Conservation (phyloP, 805 yeast genomes). For the Ogataea methylovora region DNA sequence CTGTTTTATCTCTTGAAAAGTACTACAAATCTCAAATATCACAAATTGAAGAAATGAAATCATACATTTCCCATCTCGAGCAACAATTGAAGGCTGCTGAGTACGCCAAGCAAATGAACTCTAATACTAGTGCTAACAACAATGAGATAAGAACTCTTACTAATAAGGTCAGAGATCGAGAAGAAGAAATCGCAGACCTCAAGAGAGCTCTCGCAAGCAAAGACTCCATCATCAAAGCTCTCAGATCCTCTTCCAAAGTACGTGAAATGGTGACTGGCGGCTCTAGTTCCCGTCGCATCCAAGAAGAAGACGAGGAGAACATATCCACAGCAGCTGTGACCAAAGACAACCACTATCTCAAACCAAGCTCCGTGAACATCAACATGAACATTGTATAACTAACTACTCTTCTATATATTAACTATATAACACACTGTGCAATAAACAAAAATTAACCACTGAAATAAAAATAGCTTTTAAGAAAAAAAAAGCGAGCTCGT, state of each 20-base stretch:
- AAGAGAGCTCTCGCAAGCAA: slow-evolving; percentile 59
- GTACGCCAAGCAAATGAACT: not conserved
- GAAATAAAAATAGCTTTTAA: too few species aligned
- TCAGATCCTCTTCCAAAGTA: slow-evolving; percentile 57
- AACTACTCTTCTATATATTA: too few species aligned
- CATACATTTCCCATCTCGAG: slow-evolving; percentile 56
- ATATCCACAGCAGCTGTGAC: not conserved
- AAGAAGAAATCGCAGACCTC: slow-evolving; percentile 61
- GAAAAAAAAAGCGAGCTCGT: too few species aligned
- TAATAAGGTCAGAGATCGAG: slow-evolving; percentile 41
- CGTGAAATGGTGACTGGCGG: slow-evolving; percentile 29
- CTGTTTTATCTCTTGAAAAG: slow-evolving; percentile 40
- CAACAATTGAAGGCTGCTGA: slow-evolving; percentile 31
- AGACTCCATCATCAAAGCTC: slow-evolving; percentile 70
- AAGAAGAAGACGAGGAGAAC: not conserved
- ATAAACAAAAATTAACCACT: too few species aligned
- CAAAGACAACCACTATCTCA: not conserved
- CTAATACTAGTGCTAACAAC: not conserved
- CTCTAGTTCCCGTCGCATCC: not conserved
- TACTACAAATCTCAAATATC: slow-evolving; percentile 37
- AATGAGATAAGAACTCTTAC: not conserved
- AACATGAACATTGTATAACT: too few species aligned
- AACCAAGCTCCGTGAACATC: too few species aligned
- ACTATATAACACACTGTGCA: too few species aligned
- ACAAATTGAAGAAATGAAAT: slow-evolving; percentile 52